These are phyloP conservation scores for Penicillium brasilianum DNA, from an alignment of 2,329 filamentous ascomycete species.

Conservation along the genomic window DNA sequence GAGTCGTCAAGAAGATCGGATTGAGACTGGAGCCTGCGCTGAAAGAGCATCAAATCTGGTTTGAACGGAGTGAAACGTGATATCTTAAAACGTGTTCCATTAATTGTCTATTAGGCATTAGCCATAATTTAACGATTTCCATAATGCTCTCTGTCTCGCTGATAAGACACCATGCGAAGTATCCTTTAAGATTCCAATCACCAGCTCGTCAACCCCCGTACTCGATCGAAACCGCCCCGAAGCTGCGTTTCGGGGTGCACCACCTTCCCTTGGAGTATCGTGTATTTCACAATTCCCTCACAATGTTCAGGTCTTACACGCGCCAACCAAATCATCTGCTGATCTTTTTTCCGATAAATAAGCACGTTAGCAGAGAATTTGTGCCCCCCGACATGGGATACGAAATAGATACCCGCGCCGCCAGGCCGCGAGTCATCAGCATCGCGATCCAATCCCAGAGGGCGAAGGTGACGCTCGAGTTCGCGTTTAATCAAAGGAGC, in stretches of 20 bases:
- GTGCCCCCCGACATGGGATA: slow-evolving; percentile 90
- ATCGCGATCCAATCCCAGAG: slow-evolving; percentile 78
- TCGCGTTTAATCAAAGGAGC: slow-evolving; percentile 81
- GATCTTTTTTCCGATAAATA: slow-evolving; percentile 68
- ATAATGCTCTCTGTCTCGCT: neutral
- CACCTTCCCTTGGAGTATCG: slow-evolving; percentile 84
- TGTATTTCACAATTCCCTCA: slow-evolving; percentile 85
- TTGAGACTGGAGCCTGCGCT: slow-evolving; percentile 23
- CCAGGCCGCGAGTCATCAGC: slow-evolving; percentile 80
- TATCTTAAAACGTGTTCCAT: neutral
- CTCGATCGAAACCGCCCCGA: slow-evolving; percentile 81
- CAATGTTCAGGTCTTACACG: slow-evolving; percentile 83
- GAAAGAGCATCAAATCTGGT: slow-evolving; percentile 26
- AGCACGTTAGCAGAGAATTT: slow-evolving; percentile 93
- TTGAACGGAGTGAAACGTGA: slow-evolving; percentile 14
- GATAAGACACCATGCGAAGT: neutral
- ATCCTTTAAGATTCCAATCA: slow-evolving; percentile 18
- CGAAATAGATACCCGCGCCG: slow-evolving; percentile 88
- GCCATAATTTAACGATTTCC: too few species aligned
- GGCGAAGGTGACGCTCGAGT: slow-evolving; percentile 80
- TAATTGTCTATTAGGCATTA: neutral
- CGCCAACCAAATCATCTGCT: slow-evolving; percentile 77
- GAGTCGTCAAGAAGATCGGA: slow-evolving; percentile 14
- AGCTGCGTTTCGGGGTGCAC: slow-evolving; percentile 84
- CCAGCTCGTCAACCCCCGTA: slow-evolving; percentile 71